phyloP scores from a whole-genome alignment of 495 filamentous ascomycete genomes.

The Penicillium taxi region DNA sequence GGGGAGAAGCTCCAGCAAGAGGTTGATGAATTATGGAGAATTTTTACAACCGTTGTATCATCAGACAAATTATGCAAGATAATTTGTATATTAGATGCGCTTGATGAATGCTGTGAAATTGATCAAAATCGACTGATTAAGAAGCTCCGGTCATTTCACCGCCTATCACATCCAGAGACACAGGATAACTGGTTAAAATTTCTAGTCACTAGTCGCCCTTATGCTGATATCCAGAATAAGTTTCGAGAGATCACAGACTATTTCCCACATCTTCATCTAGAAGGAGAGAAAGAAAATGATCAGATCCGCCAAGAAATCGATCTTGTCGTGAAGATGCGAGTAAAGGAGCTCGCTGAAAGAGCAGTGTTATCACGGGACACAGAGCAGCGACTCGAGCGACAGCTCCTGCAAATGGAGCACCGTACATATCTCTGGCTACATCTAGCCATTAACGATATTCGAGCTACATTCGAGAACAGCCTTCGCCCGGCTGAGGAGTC shows the following conservation, averaged over 20 bases:
- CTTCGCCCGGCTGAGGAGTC: constrained; percentile 9
- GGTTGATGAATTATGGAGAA: constrained; percentile 24
- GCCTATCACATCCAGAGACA: not conserved
- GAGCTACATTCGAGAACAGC: constrained; percentile 11
- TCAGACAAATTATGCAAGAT: constrained; percentile 13
- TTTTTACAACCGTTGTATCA: constrained; percentile 15
- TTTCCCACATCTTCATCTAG: constrained; percentile 23
- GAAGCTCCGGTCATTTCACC: constrained; percentile 10
- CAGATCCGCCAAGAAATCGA: constrained; percentile 31
- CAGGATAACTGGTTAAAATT: constrained; percentile 26
- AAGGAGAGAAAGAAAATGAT: constrained; percentile 29
- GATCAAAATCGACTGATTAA: constrained; percentile 18
- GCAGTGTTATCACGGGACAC: constrained; percentile 5
- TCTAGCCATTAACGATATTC: constrained; percentile 18
- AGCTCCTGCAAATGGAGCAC: constrained; percentile 19
- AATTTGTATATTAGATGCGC: constrained; percentile 34
- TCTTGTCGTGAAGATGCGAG: constrained; percentile 23
- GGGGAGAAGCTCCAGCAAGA: constrained; percentile 16
- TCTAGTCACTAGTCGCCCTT: constrained; percentile 39
- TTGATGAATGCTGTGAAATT: constrained; percentile 30
- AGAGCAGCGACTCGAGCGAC: constrained; percentile 6
- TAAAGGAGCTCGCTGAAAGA: constrained; percentile 17
- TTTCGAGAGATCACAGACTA: constrained; percentile 14
- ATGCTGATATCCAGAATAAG: constrained; percentile 21
- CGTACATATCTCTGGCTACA: constrained; percentile 34